phyloP scores from a whole-genome alignment of 163 green algal species.

The Chlamydomonas reinhardtii region DNA sequence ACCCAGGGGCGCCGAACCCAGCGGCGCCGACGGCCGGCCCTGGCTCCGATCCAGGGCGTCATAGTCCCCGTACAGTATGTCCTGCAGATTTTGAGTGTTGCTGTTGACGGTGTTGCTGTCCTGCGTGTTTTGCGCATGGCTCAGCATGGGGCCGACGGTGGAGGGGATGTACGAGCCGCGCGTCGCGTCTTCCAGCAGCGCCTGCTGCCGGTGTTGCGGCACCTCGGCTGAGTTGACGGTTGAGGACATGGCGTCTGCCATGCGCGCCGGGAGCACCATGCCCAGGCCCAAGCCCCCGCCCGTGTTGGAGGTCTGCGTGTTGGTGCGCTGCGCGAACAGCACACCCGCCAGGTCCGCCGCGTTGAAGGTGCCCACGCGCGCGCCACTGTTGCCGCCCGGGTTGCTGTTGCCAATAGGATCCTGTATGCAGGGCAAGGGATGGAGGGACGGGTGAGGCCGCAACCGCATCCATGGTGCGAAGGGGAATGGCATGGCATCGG shows the following conservation, averaged over 20 bases:
- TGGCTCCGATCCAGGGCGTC: conserved; percentile 21
- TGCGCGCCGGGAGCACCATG: conserved; percentile 19
- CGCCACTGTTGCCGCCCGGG: no score
- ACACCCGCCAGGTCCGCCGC: conserved; percentile 14
- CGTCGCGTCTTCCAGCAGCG: neutral
- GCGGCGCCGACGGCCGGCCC: neutral
- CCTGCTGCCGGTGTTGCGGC: neutral
- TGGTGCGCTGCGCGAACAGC: conserved; percentile 40
- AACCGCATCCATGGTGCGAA: no score
- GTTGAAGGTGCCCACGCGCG: conserved; percentile 3
- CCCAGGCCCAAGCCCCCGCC: neutral
- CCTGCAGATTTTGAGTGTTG: conserved; percentile 29
- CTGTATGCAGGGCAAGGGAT: neutral
- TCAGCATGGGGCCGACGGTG: conserved; percentile 16
- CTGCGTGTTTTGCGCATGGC: neutral
- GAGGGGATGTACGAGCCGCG: conserved; percentile 12
- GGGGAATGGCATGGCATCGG: no score
- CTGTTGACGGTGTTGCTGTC: neutral
- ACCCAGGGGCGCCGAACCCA: neutral
- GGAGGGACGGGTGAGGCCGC: neutral
- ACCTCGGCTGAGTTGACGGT: neutral
- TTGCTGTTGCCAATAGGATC: neutral
- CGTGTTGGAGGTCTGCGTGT: conserved; percentile 20
- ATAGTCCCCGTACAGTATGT: conserved; percentile 41
- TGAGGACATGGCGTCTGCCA: neutral